Evolutionary conservation across 768 basidiomycete genomes (phyloP).

Genomic region (Suillus plorans): DNA sequence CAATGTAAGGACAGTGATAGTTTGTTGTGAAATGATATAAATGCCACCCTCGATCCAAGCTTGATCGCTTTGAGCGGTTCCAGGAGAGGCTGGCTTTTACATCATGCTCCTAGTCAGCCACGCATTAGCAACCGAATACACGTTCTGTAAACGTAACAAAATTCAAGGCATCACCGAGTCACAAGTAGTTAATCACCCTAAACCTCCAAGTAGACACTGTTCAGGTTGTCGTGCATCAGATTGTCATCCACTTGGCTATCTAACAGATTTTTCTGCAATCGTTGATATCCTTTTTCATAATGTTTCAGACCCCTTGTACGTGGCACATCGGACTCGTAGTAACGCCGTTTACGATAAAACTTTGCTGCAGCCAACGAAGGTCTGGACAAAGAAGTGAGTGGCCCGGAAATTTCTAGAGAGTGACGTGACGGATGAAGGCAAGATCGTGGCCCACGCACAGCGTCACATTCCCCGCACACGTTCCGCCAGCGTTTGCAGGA

Average conservation of each 20-base stretch:
- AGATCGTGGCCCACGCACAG: slow-evolving; percentile 7
- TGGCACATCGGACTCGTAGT: too few relatives aligned
- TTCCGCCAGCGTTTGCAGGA: slow-evolving; percentile 6
- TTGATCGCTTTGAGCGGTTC: background rate
- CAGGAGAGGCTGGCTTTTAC: slow-evolving; percentile 6
- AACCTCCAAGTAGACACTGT: background rate
- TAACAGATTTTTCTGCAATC: background rate
- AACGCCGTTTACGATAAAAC: background rate
- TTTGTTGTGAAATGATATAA: background rate
- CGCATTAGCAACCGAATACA: background rate
- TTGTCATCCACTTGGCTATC: background rate
- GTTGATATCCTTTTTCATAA: background rate
- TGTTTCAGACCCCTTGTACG: background rate
- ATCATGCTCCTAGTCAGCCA: slow-evolving; percentile 2
- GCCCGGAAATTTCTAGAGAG: slow-evolving; percentile 3
- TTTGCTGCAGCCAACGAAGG: background rate
- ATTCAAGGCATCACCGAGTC: background rate
- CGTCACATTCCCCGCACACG: slow-evolving; percentile 8
- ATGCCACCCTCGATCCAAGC: background rate
- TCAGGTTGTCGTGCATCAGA: background rate
- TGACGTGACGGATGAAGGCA: slow-evolving; percentile 6
- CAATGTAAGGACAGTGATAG: slow-evolving; percentile 7
- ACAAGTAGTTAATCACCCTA: background rate
- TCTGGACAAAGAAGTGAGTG: background rate
- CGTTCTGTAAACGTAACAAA: slow-evolving; percentile 1